Conservation (phyloP, 202 grass and related monocot genomes). For the Panicum hallii region DNA sequence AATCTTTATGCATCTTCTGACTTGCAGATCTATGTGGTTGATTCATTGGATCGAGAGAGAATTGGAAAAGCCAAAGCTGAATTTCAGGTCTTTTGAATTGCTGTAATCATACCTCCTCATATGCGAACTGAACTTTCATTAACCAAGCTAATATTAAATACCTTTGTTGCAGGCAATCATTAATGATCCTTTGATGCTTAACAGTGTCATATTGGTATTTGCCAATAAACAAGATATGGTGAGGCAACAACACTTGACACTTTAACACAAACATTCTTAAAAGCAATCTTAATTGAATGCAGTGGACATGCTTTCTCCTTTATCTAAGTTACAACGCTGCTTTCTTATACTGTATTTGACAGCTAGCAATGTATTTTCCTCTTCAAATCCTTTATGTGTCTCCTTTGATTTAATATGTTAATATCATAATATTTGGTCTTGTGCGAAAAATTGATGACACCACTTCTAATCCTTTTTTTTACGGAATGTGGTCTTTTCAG, state of each 20-base stretch:
- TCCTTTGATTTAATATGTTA: neutral
- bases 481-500: neutral
- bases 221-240: slow-evolving; percentile 99
- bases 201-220: slow-evolving; percentile 89
- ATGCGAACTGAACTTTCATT: slow-evolving; percentile 14
- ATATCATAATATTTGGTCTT: neutral
- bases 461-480: neutral
- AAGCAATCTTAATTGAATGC: neutral
- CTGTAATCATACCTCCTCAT: neutral
- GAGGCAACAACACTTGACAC: slow-evolving; percentile 32
- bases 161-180: slow-evolving; percentile 77
- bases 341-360: neutral
- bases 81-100: slow-evolving; percentile 75
- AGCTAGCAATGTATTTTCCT: neutral
- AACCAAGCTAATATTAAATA: slow-evolving; percentile 49
- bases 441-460: neutral
- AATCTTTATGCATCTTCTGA: slow-evolving; percentile 27
- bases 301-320: neutral
- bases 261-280: neutral
- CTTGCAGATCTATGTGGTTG: slow-evolving; percentile 94
- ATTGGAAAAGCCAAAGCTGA: slow-evolving; percentile 93
- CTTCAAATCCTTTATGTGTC: neutral
- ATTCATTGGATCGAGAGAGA: slow-evolving; percentile 97
- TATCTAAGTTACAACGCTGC: neutral
- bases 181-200: slow-evolving; percentile 93